Evolutionary conservation across 768 basidiomycete species (phyloP), one percentile per base, ranked within the genome.

Genomic region (Serendipita sp.): DNA sequence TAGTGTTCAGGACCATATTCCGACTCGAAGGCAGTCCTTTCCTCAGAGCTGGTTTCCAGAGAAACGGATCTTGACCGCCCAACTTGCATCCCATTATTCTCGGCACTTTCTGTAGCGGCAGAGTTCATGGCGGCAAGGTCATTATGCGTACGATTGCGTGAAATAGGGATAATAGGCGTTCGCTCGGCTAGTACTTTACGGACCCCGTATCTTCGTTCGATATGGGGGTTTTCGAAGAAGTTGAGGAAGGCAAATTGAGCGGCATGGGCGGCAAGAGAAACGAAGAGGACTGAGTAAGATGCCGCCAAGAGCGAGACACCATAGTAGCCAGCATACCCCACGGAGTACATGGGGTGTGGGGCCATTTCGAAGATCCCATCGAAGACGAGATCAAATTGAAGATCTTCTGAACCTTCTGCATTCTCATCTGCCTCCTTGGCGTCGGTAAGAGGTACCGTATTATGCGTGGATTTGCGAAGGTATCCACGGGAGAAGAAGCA

Each of bases 361-460:
- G 90, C 87, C 44, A 93, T 78, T 71, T 98, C 95, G 68, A 97
- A 99, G 16, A 99, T 95, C 15, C 96, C 96, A 72, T 99, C 95
- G 70, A 99, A 99, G 2, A 97, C 87, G 13, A 98, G 79, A 46
- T 87, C 85, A 46, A 60, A 60, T 3, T 60, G 55, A 34, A 60
- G 55, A 11, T 60, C 55, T 1, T 31, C 11, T 45, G 44, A 45
- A 13, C 29, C 52, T n/a, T 16, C 33, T 11, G 18, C 58, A 18
- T 60, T 27, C 34, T 34, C 36, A 18, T 60, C 23, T 15, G 18
- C 10, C n/a, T 63, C 62, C 15, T 36, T 15, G 5, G 62, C n/a
- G 10, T 37, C 29, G 11, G 6, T 31, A 5, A 11, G 36, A 31
- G 37, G 10, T 11, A 8, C 37, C 10, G 13, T 11, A 34, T 10